Base-by-base conservation (phyloP, 1,139 yeast genomes). In the Starmera stellimalicola region DNA sequence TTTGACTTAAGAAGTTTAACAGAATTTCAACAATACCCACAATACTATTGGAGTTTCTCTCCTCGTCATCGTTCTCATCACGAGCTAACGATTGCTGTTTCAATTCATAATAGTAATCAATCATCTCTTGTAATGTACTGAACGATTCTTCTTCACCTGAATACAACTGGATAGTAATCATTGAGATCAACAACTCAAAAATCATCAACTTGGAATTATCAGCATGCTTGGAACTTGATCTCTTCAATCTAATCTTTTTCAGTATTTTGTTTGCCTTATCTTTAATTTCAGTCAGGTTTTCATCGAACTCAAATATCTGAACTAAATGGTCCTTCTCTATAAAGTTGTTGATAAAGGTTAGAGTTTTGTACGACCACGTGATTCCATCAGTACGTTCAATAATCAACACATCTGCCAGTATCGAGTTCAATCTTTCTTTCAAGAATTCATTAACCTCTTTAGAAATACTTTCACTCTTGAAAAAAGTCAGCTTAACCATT, bases 141-240 rank as follows among this genome's bases (percentile, higher is more conserved):
- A 81, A 74, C 0, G 95, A 80, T 41, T 88, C 97, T 3, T 65
- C 76, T 46, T 78, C 87, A 15, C 91, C 94, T 41, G 77, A 63
- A 50, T 78, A 87, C 28, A 88, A 65, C 52, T 87, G 95, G 18
- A 91, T 55, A 30, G 87, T 57, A 3, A 81, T 81, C 70, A 84
- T 73, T 1, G 95, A 80, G 38, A 83, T 74, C 32, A 91, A 61
- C 30, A 84, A 61, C 52, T 85, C 94, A 32, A 61, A 46, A 16
- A 62, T 75, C 30, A 57, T 49, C 7, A 68, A 47, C 34, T 66
- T 66, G 2, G 65, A 49, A 23, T 54, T 54, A 37, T 63, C 66
- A 2, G 57, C 55, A 35, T 60, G 68, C 5, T 58, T 58, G 4
- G 63, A 53, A 7, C 63, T 52, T 27, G 52, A 53, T 26, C 66